Percentiles rank a stretch among this genome's conserved stretches.
Conservation (phyloP, 176 grass and related monocot species). For the Pontederia crassipes region DNA sequence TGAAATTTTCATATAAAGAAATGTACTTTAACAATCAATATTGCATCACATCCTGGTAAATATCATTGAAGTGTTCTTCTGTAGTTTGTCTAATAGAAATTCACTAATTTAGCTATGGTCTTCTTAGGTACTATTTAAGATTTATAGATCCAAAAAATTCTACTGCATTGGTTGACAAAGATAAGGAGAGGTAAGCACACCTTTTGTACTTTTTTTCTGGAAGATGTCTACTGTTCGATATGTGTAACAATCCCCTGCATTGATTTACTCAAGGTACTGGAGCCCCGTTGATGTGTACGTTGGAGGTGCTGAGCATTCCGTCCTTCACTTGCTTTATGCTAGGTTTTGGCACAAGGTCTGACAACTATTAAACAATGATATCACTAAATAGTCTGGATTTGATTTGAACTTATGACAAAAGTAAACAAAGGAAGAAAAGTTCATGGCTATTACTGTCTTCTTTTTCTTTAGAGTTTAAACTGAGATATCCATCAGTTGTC, state of each 20-base stretch:
- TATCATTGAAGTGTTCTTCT: too few species aligned
- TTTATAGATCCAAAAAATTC: conserved; percentile 98
- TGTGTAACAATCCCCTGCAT: conserved; percentile 7
- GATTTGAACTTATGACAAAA: too few species aligned
- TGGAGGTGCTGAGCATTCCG: conserved; percentile 96
- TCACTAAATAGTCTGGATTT: not conserved
- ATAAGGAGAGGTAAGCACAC: conserved; percentile 67
- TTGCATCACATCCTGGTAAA: too few species aligned
- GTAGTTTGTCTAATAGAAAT: not conserved
- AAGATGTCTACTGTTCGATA: not conserved
- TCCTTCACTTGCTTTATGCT: conserved; percentile 97
- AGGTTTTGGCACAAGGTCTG: conserved; percentile 99
- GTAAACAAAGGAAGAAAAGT: too few species aligned
- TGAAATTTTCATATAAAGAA: too few species aligned
- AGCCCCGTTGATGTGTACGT: conserved; percentile 92
- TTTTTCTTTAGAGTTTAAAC: too few species aligned
- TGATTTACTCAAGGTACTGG: conserved; percentile 66
- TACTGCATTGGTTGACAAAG: conserved; percentile 66
- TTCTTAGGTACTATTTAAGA: conserved; percentile 88
- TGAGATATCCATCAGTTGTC: too few species aligned
- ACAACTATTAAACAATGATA: not conserved
- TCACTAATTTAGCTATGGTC: not conserved
- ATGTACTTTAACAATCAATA: too few species aligned
- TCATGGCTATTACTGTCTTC: too few species aligned
- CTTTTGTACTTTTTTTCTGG: not conserved